These are phyloP conservation scores for Lactifluus piperatus DNA, from an alignment of 768 basidiomycete species.

Conservation along the genomic window DNA sequence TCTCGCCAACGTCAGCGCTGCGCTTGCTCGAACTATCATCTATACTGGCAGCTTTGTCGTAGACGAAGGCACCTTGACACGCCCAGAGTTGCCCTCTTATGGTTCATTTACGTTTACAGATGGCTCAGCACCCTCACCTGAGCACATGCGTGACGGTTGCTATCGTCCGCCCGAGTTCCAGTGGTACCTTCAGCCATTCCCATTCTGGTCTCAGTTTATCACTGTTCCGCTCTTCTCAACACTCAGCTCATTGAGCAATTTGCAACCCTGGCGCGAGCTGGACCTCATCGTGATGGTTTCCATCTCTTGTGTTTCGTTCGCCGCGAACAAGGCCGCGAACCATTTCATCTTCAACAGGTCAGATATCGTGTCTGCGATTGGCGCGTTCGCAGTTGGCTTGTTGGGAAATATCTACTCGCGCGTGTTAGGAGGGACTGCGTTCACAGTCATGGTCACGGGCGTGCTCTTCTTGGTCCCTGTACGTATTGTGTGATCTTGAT, in stretches of 20 bases:
- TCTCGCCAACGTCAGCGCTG: slow-evolving; percentile 46
- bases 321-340: slow-evolving; percentile 74
- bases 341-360: slow-evolving; percentile 80
- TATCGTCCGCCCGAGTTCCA: slow-evolving; percentile 54
- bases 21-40: slow-evolving; percentile 38
- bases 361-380: slow-evolving; percentile 78
- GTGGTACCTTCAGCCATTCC: slow-evolving; percentile 81
- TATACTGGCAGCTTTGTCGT: slow-evolving; percentile 62
- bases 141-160: slow-evolving; percentile 56
- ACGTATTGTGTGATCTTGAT: slow-evolving; percentile 26
- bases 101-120: slow-evolving; percentile 66
- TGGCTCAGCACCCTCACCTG: slow-evolving; percentile 34
- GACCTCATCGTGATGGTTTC: slow-evolving; percentile 77
- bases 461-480: slow-evolving; percentile 84
- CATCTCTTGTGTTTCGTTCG: slow-evolving; percentile 74
- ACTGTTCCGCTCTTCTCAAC: slow-evolving; percentile 71
- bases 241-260: slow-evolving; percentile 63
- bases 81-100: slow-evolving; percentile 36
- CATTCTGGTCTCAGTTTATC: slow-evolving; percentile 65
- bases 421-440: slow-evolving; percentile 77
- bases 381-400: slow-evolving; percentile 72
- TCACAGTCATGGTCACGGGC: slow-evolving; percentile 86
- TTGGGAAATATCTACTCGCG: slow-evolving; percentile 77
- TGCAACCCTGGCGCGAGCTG: slow-evolving; percentile 64
- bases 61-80: slow-evolving; percentile 39